Evolutionary conservation across 148 eudicot species (phyloP), one percentile per base, ranked within the genome.

Genomic region (Bassia scoparia): DNA sequence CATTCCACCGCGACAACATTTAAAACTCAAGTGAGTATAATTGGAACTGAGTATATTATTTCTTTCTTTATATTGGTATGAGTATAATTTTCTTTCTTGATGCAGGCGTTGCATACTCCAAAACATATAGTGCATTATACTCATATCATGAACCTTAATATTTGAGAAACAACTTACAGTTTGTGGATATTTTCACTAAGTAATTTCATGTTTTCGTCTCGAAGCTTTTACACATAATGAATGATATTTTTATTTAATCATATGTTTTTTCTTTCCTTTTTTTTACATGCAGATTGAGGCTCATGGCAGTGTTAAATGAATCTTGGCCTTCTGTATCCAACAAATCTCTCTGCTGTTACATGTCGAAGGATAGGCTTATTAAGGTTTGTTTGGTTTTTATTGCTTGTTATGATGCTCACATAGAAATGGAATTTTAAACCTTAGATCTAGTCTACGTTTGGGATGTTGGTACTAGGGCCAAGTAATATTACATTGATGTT

Each of bases 281-380:
- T 58, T 13, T 4, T 58, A n/a, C n/a, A n/a, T 12, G 53, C 85
- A 95, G 98, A 89, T 95, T 67, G 97, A 95, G 80, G 97, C 97
- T 72, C 98, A 94, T 79, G 98, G 98, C 49, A 86, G 93, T 66
- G 98, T 95, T 23, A n/a, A 95, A 95, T 70, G 98, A n/a, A 95
- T 76, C 84, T 95, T 74, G 90, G 96, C 33, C 91, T 95, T 76
- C 82, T 90, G 73, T 87, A 78, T 73, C 96, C 8, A 82, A 81
- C 69, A 89, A 95, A 77, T 92, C 85, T 89, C n/a, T 83, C 81
- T 62, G 71, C 91, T 55, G 85, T 95, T 76, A 95, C 98, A 64
- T 95, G 98, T 50, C 97, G 98, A 72, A 95, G 31, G 98, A 95
- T 81, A 86, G 89, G 75, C 86, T 89, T 52, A 88, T 95, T 64